A percentile compares a stretch with the other conserved stretches of the same genome.
These are phyloP conservation scores for Schizosaccharomyces versatilis DNA, from an alignment of 1,139 yeast genomes.

Conservation along the genomic window DNA sequence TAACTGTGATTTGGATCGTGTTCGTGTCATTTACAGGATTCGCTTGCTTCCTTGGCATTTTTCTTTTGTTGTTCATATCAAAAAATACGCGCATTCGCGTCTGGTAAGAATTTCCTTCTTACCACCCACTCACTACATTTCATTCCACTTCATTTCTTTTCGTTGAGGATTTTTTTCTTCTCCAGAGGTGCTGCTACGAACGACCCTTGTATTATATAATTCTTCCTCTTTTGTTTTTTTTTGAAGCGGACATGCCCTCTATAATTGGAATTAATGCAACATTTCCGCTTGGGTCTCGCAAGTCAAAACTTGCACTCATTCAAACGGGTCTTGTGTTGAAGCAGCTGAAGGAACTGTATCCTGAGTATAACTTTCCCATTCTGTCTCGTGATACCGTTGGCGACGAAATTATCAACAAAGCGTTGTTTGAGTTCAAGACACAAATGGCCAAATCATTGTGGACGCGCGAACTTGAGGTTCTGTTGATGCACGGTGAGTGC, in stretches of 20 bases:
- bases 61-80: background rate
- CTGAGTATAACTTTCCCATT: conserved; percentile 44
- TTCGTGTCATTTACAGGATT: background rate
- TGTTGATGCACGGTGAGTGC: conserved; percentile 45
- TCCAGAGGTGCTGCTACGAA: background rate
- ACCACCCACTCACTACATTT: background rate
- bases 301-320: conserved; percentile 63
- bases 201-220: background rate
- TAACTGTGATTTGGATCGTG: no score
- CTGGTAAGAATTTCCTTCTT: background rate
- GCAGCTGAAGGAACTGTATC: conserved; percentile 35
- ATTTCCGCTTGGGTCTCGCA: conserved; percentile 51
- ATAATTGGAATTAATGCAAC: background rate
- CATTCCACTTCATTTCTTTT: background rate
- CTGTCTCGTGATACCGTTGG: conserved; percentile 72
- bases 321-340: conserved; percentile 61
- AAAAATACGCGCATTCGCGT: background rate
- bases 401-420: conserved; percentile 64
- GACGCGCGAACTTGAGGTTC: conserved; percentile 82
- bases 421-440: conserved; percentile 50
- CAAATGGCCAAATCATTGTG: conserved; percentile 78
- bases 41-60: background rate
- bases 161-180: background rate
- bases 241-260: background rate
- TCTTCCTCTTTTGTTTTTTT: background rate